Percentiles rank a stretch among this genome's conserved stretches.
Conservation (phyloP, 1,139 yeast species). For the Kodamaea ohmeri region DNA sequence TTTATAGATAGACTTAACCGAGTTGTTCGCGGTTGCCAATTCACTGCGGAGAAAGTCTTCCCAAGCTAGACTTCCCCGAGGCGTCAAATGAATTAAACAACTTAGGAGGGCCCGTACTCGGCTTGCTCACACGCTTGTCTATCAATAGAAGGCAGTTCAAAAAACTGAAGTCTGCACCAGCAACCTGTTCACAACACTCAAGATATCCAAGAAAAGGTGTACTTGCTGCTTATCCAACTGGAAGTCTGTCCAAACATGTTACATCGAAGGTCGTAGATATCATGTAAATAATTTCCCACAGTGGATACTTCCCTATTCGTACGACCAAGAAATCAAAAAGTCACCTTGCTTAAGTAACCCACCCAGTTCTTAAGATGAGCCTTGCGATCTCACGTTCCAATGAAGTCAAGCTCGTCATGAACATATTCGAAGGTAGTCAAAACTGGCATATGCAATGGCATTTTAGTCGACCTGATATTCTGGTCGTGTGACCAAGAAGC, state of each 20-base stretch:
- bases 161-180: constrained; percentile 35
- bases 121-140: constrained; percentile 30
- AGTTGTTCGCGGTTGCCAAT: neutral
- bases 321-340: constrained; percentile 52
- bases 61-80: constrained; percentile 17
- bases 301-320: constrained; percentile 54
- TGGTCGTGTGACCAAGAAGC: constrained; percentile 7
- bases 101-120: constrained; percentile 31
- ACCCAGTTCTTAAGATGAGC: constrained; percentile 41
- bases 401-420: constrained; percentile 39
- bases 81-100: constrained; percentile 23
- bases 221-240: constrained; percentile 54
- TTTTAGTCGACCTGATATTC: constrained; percentile 19
- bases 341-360: constrained; percentile 49
- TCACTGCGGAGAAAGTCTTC: constrained; percentile 1
- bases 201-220: constrained; percentile 48
- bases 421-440: constrained; percentile 19
- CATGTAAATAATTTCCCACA: constrained; percentile 36
- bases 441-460: constrained; percentile 32
- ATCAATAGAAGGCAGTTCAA: constrained; percentile 27
- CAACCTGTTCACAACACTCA: constrained; percentile 37
- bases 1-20: constrained; percentile 5
- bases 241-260: constrained; percentile 47
- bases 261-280: constrained; percentile 40
- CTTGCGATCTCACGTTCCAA: constrained; percentile 45